Percentiles rank a stretch among this genome's conserved stretches.
phyloP scores from a whole-genome alignment of 371 early-diverging fungal genomes.

The Saksenaea vasiformis region DNA sequence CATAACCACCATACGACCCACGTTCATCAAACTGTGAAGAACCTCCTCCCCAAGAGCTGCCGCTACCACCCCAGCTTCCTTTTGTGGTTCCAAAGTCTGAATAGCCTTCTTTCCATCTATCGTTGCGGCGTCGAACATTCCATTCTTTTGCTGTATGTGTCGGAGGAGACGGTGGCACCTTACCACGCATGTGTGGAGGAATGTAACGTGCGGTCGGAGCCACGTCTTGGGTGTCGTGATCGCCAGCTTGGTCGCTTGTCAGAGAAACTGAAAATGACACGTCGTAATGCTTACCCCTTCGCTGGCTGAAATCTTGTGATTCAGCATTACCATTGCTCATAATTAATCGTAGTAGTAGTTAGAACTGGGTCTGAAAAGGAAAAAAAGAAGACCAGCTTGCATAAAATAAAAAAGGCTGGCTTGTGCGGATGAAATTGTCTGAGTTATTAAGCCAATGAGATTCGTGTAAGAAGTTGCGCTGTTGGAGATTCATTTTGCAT shows the following conservation, averaged over 20 bases:
- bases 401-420: no score
- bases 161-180: not conserved
- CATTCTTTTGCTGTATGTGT: constrained; percentile 12
- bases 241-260: not conserved
- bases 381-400: not conserved
- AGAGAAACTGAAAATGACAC: not conserved
- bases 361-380: not conserved
- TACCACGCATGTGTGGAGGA: constrained; percentile 37
- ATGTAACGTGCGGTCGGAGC: constrained; percentile 17
- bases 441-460: no score
- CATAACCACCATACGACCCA: constrained; percentile 42
- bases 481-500: no score
- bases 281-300: no score
- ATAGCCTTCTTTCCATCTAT: constrained; percentile 21
- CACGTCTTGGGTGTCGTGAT: not conserved
- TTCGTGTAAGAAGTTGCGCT: no score
- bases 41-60: constrained; percentile 24
- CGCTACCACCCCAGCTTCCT: constrained; percentile 42
- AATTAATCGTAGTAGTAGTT: not conserved
- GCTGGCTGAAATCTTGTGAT: no score
- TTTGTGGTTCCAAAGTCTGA: constrained; percentile 31
- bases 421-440: no score
- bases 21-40: constrained; percentile 37
- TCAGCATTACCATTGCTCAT: not conserved
- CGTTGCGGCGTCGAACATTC: constrained; percentile 8